Evolutionary conservation across 225 moss, liverwort and hornwort genomes (phyloP).

Genomic region (Bryoerythrophyllum caledonicum): DNA sequence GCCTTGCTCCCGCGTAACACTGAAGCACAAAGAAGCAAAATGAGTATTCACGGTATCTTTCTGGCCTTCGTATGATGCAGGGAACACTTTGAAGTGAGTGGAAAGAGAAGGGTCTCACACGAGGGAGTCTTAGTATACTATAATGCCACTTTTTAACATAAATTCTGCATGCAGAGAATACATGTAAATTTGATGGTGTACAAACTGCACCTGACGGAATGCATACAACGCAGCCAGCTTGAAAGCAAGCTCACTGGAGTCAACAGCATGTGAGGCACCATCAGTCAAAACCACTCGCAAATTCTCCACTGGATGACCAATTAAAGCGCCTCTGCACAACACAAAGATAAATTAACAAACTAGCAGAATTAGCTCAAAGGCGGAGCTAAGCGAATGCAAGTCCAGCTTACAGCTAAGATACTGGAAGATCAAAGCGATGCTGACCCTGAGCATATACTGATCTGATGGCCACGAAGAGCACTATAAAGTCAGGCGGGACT

Average conservation of each 20-base stretch:
- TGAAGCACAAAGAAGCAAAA: slow-evolving; percentile 37
- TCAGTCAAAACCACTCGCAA: slow-evolving; percentile 90
- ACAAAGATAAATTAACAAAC: background rate
- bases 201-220: slow-evolving; percentile 73
- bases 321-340: slow-evolving; percentile 79
- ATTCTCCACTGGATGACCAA: slow-evolving; percentile 98
- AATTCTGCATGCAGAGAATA: background rate
- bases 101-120: slow-evolving; percentile 1
- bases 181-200: background rate
- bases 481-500: slow-evolving; percentile 30
- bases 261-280: slow-evolving; percentile 97
- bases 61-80: slow-evolving; percentile 4
- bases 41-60: slow-evolving; percentile 19
- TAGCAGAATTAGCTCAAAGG: background rate
- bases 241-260: slow-evolving; percentile 98
- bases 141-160: background rate
- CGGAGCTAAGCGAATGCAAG: slow-evolving; percentile 5
- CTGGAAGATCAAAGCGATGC: slow-evolving; percentile 1
- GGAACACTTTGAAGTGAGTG: background rate
- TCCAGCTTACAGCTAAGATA: slow-evolving; percentile 3
- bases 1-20: slow-evolving; percentile 79
- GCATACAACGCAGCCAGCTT: slow-evolving; percentile 97
- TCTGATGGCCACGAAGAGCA: background rate
- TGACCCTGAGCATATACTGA: background rate
- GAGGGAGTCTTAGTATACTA: slow-evolving; percentile 4